Evolutionary conservation across 306 rosid genomes (phyloP).

Genomic region (Senna siamea): DNA sequence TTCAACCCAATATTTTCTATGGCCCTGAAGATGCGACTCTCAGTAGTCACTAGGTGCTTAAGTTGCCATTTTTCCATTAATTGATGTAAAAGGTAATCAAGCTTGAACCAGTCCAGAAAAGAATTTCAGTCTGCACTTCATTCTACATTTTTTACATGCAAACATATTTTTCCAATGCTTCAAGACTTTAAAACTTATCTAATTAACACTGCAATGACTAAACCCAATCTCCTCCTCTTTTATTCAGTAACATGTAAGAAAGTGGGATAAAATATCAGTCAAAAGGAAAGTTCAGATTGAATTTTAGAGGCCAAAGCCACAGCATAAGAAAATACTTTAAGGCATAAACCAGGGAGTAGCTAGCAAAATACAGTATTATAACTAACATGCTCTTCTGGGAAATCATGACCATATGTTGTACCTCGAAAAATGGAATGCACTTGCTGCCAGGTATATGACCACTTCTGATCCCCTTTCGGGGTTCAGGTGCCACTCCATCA

Average conservation of each 20-base stretch:
- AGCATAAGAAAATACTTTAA: no score
- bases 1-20: background rate
- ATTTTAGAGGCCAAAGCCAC: conserved; percentile 7
- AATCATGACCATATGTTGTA: conserved; percentile 33
- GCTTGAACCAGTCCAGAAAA: background rate
- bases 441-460: conserved; percentile 94
- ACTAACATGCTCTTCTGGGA: conserved; percentile 10
- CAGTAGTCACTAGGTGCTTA: background rate
- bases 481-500: conserved; percentile 76
- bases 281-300: background rate
- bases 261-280: background rate
- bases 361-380: background rate
- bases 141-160: background rate
- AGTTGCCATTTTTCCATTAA: background rate
- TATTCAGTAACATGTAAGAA: background rate
- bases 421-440: conserved; percentile 84
- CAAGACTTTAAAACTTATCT: background rate
- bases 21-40: background rate
- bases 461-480: conserved; percentile 86
- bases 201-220: background rate
- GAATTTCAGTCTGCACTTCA: background rate
- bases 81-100: background rate
- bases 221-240: background rate
- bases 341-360: conserved; percentile 18
- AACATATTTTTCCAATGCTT: background rate